Percentiles rank a stretch among this genome's conserved stretches.
phyloP scores from a whole-genome alignment of 164 flowering plant genomes.

The Nelumbo lutea region DNA sequence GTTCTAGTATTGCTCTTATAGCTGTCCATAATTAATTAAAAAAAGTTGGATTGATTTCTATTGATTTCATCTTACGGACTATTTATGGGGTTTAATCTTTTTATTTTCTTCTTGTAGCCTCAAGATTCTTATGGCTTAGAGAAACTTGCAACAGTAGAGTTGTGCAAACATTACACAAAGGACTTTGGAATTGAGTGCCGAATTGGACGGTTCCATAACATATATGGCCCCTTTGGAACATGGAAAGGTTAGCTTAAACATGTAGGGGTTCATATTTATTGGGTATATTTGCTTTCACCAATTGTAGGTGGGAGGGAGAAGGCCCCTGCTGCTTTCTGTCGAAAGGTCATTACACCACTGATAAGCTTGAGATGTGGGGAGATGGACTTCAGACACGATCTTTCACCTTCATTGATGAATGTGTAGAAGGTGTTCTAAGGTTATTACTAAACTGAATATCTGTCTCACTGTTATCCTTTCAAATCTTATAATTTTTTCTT shows the following conservation, averaged over 20 bases:
- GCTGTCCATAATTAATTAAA: not conserved
- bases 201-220: conserved; percentile 95
- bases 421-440: conserved; percentile 97
- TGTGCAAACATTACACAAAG: conserved; percentile 94
- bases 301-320: conserved; percentile 89
- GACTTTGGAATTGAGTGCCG: conserved; percentile 97
- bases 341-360: conserved; percentile 82
- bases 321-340: conserved; percentile 98
- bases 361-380: conserved; percentile 99
- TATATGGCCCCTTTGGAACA: conserved; percentile 96
- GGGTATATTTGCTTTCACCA: conserved; percentile 2
- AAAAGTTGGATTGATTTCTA: not conserved
- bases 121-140: conserved; percentile 99
- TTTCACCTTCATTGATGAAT: conserved; percentile 96
- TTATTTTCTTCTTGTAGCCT: conserved; percentile 48
- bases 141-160: conserved; percentile 93
- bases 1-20: too few species aligned
- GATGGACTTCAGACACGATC: conserved; percentile 97
- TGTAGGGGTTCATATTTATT: not conserved
- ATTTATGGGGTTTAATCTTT: conserved; percentile 4
- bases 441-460: conserved; percentile 11
- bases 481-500: not conserved
- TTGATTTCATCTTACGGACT: not conserved
- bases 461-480: not conserved
- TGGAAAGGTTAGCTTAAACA: conserved; percentile 71